Evolutionary conservation across 371 early-diverging fungal species (phyloP), one percentile per base, ranked within the genome.

Genomic region (Mucor plumbeus): DNA sequence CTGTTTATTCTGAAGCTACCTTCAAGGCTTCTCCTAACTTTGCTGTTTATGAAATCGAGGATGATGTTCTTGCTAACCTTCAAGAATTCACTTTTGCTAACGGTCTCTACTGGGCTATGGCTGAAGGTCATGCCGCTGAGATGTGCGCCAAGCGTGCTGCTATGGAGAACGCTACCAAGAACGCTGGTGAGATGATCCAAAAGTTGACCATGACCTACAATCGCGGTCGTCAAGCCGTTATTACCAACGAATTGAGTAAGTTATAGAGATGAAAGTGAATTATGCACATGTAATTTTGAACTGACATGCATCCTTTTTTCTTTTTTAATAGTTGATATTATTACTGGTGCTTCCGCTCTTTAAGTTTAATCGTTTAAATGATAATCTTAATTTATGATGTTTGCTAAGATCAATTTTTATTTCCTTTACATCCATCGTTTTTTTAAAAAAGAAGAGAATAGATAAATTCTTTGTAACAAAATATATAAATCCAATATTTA

Each of bases 81-180:
- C 90, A 92, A 78, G 94, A 99, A 84, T 99, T 97, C 89, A 77
- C 91, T 74, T 89, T 96, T 64, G 97, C 97, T 79, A 97, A 95
- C 88, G 78, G 87, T 75, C 64, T 99, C 73, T 94, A 92, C 93
- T 96, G 96, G 95, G 95, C 92, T 69, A 83, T 99, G 73, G 92
- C 90, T 59, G 99, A 99, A 85, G 97, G 97, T 68, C 95, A 97
- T 77, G 98, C 98, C 61, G 85, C 96, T 57, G 99, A 99, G 83
- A 94, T 97, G 93, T 90, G 94, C 54, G 94, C 99, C 75, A 95
- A 94, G 91, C 92, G 98, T 74, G 90, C 94, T 74, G 98, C 99
- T 80, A 99, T 97, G 99, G 99, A 99, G 90, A 99, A 99, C 85
- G 98, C 98, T 60, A 98, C 98, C 82, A 96, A 97, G 92, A 99